phyloP scores from a whole-genome alignment of 2,329 filamentous ascomycete species.

The Fusarium sp. region DNA sequence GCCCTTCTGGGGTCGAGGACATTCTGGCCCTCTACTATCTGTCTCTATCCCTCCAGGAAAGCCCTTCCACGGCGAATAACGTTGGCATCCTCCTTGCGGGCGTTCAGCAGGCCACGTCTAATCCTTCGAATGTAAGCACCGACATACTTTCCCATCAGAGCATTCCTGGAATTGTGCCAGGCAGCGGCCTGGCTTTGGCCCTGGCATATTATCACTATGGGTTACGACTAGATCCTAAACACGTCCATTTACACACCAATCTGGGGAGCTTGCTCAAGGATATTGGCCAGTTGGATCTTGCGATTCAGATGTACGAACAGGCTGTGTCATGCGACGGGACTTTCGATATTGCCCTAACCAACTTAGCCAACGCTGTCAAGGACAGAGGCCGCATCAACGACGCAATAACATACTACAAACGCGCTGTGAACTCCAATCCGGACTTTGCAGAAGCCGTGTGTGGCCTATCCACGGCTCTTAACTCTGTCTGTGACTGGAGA shows the following conservation, averaged over 20 bases:
- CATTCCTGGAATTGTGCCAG: constrained; percentile 85
- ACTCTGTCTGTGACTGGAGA: constrained; percentile 96
- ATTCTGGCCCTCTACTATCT: constrained; percentile 96
- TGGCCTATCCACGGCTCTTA: constrained; percentile 92
- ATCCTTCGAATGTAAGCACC: constrained; percentile 36
- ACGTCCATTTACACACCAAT: constrained; percentile 97
- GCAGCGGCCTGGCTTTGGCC: constrained; percentile 89
- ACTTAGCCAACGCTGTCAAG: constrained; percentile 97
- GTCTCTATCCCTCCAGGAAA: constrained; percentile 93
- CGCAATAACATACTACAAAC: constrained; percentile 91
- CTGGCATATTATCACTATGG: constrained; percentile 97
- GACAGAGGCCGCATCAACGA: constrained; percentile 94
- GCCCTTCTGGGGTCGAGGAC: constrained; percentile 85
- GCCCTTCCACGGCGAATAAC: constrained; percentile 97
- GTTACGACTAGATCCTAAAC: constrained; percentile 84
- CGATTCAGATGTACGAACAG: constrained; percentile 97
- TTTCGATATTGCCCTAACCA: constrained; percentile 97
- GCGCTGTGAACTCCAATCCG: constrained; percentile 91
- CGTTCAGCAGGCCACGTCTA: constrained; percentile 77
- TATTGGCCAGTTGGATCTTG: constrained; percentile 90
- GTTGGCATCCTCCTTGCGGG: constrained; percentile 97
- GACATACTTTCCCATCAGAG: constrained; percentile 50
- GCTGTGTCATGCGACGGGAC: constrained; percentile 93
- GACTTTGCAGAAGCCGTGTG: constrained; percentile 98
- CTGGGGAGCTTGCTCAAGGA: constrained; percentile 96